These are phyloP conservation scores for Aquanectria penicillioides DNA, from an alignment of 2,329 filamentous ascomycete species.

Conservation along the genomic window DNA sequence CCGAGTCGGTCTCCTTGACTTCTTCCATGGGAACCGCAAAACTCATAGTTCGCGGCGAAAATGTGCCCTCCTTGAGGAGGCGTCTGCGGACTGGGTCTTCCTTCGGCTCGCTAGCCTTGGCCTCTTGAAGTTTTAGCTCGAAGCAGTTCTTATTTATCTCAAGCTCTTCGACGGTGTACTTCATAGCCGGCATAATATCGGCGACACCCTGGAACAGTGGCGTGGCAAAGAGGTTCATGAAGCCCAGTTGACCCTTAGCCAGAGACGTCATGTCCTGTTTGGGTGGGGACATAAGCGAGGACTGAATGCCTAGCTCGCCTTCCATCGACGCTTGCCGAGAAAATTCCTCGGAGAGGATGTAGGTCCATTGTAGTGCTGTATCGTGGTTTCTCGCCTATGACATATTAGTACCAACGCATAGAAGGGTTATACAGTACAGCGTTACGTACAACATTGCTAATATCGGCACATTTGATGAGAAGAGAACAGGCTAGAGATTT, in stretches of 20 bases:
- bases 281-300: conserved; percentile 86
- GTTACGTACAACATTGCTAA: conserved; percentile 90
- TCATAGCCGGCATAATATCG: conserved; percentile 85
- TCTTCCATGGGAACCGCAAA: conserved; percentile 46
- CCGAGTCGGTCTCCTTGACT: conserved; percentile 35
- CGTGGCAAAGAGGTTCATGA: conserved; percentile 95
- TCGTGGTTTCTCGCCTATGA: conserved; percentile 82
- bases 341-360: conserved; percentile 95
- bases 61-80: conserved; percentile 52
- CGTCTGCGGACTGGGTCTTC: conserved; percentile 52
- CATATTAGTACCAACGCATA: conserved; percentile 32
- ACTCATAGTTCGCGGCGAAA: conserved; percentile 58
- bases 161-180: conserved; percentile 85
- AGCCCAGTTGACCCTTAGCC: conserved; percentile 88
- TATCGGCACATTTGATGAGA: conserved; percentile 97
- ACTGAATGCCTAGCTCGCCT: conserved; percentile 83
- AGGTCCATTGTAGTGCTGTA: conserved; percentile 88
- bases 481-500: conserved; percentile 87
- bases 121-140: conserved; percentile 72
- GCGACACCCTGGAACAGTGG: conserved; percentile 90
- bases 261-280: conserved; percentile 85
- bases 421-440: not conserved
- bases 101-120: conserved; percentile 59
- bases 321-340: conserved; percentile 94
- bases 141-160: conserved; percentile 80